Percentiles rank a stretch among this genome's conserved stretches.
Evolutionary conservation across 2,329 filamentous ascomycete species (phyloP).

Genomic region (Diaporthe helianthi): DNA sequence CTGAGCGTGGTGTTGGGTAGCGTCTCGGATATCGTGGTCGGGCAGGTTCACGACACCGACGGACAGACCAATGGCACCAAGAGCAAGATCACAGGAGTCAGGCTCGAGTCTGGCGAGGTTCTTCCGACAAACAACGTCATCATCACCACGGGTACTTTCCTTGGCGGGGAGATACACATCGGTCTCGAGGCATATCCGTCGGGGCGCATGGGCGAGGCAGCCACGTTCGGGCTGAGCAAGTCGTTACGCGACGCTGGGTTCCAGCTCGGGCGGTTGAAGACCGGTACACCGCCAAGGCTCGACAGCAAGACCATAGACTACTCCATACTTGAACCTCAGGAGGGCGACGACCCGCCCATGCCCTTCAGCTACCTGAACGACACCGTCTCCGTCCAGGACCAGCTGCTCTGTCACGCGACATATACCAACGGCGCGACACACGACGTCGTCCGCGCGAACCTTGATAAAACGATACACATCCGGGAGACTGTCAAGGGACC

Average conservation of each 20-base stretch:
- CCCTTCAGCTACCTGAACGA: constrained; percentile 94
- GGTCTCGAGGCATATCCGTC: constrained; percentile 84
- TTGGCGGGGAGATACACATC: constrained; percentile 96
- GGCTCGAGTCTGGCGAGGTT: constrained; percentile 85
- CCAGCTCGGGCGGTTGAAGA: constrained; percentile 88
- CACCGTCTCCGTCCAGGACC: constrained; percentile 76
- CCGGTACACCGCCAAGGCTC: constrained; percentile 89
- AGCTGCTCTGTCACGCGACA: constrained; percentile 86
- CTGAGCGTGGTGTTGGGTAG: constrained; percentile 83
- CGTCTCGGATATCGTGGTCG: constrained; percentile 88
- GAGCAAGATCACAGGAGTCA: constrained; percentile 82
- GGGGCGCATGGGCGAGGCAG: constrained; percentile 91
- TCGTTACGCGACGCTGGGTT: constrained; percentile 90
- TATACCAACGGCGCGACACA: constrained; percentile 86
- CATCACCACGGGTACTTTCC: constrained; percentile 95
- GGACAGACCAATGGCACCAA: constrained; percentile 55
- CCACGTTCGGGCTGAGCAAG: constrained; percentile 90
- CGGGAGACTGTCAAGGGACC: constrained; percentile 94
- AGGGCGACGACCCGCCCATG: constrained; percentile 82
- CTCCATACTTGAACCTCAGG: constrained; percentile 71
- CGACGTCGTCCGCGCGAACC: constrained; percentile 82
- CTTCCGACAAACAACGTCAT: constrained; percentile 82
- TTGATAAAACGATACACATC: constrained; percentile 97
- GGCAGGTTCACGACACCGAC: constrained; percentile 65
- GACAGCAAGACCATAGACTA: constrained; percentile 86